Conservation (phyloP, 441 rosid species). For the Eugenia klotzschiana region DNA sequence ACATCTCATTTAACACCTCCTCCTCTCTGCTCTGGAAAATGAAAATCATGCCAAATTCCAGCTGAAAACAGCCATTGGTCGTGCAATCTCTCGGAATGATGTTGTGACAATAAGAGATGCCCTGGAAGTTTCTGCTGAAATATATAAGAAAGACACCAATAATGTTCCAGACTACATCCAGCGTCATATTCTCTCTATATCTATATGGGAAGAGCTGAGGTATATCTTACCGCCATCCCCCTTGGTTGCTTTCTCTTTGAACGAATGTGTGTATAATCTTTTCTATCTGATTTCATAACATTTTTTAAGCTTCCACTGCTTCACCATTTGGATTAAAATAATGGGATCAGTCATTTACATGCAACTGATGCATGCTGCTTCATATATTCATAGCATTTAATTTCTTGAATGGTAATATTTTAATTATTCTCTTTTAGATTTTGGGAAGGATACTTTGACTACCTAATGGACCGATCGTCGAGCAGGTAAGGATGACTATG, state of each 20-base stretch:
- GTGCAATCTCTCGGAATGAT: constrained; percentile 92
- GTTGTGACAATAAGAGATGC: constrained; percentile 77
- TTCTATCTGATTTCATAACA: background rate
- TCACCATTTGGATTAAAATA: background rate
- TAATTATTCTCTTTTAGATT: constrained; percentile 39
- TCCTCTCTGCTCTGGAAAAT: background rate
- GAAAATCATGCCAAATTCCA: constrained; percentile 13
- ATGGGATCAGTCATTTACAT: background rate
- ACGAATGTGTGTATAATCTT: background rate
- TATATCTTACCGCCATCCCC: constrained; percentile 8
- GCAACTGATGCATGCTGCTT: background rate
- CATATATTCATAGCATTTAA: background rate
- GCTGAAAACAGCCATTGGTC: constrained; percentile 92
- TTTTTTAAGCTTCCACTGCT: background rate
- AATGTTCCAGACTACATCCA: constrained; percentile 86
- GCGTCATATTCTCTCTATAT: constrained; percentile 84
- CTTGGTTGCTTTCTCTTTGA: background rate
- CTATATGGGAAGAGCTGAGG: constrained; percentile 98
- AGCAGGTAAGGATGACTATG: constrained; percentile 44
- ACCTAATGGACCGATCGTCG: constrained; percentile 76
- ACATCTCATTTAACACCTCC: background rate
- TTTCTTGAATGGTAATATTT: background rate
- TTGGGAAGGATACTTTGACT: constrained; percentile 96
- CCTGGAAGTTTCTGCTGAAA: constrained; percentile 96
- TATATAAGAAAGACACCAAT: constrained; percentile 83